These are phyloP conservation scores for Cutaneotrichosporon sp. DNA, from an alignment of 1,284 basidiomycete species.

Conservation along the genomic window DNA sequence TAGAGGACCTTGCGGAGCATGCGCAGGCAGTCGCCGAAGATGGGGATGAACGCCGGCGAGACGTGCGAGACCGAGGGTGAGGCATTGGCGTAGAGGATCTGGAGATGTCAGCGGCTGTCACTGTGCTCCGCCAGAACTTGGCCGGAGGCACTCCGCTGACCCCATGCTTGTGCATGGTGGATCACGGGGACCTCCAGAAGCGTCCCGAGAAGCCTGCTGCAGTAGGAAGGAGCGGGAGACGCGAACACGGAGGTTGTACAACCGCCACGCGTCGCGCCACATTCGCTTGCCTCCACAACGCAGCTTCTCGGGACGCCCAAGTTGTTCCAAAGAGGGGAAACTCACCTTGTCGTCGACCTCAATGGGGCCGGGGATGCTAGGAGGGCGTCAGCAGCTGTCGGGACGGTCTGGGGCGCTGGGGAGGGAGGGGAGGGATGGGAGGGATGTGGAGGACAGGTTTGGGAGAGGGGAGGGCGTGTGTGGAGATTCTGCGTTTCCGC, in stretches of 20 bases:
- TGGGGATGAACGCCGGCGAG: constrained; percentile 82
- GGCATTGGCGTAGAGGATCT: constrained; percentile 55
- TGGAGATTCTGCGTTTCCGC: no score
- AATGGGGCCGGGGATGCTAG: constrained; percentile 54
- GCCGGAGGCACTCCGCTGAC: no score
- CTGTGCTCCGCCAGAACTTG: background rate
- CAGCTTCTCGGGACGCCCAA: background rate
- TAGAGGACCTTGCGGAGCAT: constrained; percentile 80
- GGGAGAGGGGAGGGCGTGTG: no score
- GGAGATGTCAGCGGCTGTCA: constrained; percentile 29
- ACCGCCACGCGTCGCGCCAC: background rate
- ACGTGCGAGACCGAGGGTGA: constrained; percentile 81
- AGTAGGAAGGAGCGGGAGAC: no score
- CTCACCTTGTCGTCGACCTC: constrained; percentile 33
- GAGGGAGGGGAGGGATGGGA: background rate
- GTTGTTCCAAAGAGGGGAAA: background rate
- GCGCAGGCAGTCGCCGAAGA: constrained; percentile 87
- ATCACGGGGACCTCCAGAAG: no score
- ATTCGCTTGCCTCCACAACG: background rate
- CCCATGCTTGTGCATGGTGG: no score
- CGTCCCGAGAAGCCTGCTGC: no score
- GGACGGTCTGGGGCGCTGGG: background rate
- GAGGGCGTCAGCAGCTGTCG: background rate
- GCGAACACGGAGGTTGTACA: no score
- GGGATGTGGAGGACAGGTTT: no score